These are phyloP conservation scores for Manihot esculenta DNA, from an alignment of 441 rosid genomes.

Conservation along the genomic window DNA sequence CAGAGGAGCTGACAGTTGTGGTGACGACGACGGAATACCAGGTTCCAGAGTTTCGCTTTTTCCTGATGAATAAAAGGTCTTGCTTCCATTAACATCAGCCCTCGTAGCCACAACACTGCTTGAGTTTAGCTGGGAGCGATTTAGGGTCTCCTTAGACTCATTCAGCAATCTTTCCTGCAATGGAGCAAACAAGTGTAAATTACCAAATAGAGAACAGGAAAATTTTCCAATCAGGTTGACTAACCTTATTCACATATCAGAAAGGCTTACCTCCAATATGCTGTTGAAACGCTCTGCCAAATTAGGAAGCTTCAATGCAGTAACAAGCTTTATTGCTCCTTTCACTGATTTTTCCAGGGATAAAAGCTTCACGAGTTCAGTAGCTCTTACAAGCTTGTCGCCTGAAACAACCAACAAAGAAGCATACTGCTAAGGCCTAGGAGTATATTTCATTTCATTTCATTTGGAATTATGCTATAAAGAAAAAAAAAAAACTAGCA, in stretches of 20 bases:
- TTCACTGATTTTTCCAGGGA: conserved; percentile 77
- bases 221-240: neutral
- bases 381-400: conserved; percentile 80
- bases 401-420: conserved; percentile 42
- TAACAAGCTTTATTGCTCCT: conserved; percentile 89
- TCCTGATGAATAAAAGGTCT: conserved; percentile 28
- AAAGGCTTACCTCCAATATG: conserved; percentile 63
- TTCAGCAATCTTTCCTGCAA: conserved; percentile 72
- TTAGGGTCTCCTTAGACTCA: conserved; percentile 38
- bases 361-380: conserved; percentile 75
- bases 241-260: neutral
- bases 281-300: conserved; percentile 80
- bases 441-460: neutral
- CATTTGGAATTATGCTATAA: neutral
- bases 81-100: conserved; percentile 30
- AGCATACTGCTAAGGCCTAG: neutral
- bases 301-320: conserved; percentile 86
- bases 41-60: conserved; percentile 39
- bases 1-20: conserved; percentile 40
- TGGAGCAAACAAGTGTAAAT: conserved; percentile 1
- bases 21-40: conserved; percentile 23
- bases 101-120: conserved; percentile 14
- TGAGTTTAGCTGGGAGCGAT: conserved; percentile 22
- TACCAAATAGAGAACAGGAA: neutral
- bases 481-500: neutral